Evolutionary conservation across 2,329 filamentous ascomycete genomes (phyloP).

Genomic region (Talaromyces sp.): DNA sequence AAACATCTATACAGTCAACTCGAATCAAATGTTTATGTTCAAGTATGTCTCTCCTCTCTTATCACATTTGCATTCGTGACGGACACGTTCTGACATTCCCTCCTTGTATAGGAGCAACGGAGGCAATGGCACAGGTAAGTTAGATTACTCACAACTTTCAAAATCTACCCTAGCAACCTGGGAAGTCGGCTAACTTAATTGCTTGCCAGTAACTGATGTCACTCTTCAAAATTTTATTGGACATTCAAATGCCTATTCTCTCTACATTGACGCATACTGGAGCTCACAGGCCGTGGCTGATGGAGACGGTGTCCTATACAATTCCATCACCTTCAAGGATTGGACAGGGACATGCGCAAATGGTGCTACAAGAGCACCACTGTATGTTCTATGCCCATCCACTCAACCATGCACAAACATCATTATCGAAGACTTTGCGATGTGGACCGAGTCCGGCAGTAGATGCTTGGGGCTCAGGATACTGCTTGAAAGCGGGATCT

Average conservation of each 20-base stretch:
- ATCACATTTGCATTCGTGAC: too few relatives aligned
- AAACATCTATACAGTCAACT: conserved; percentile 60
- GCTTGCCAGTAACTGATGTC: conserved; percentile 45
- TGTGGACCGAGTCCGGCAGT: conserved; percentile 42
- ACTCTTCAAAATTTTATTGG: conserved; percentile 61
- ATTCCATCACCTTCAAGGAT: conserved; percentile 56
- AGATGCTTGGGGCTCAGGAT: conserved; percentile 53
- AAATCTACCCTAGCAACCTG: background rate
- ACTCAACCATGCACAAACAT: conserved; percentile 56
- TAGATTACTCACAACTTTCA: background rate
- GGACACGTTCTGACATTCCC: too few relatives aligned
- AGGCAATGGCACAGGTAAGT: conserved; percentile 2
- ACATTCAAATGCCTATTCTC: conserved; percentile 59
- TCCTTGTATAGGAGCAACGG: background rate
- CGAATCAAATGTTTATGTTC: conserved; percentile 66
- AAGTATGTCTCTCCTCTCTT: conserved; percentile 60
- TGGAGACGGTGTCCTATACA: conserved; percentile 57
- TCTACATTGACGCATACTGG: conserved; percentile 61
- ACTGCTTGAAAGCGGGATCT: conserved; percentile 45
- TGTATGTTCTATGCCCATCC: conserved; percentile 56
- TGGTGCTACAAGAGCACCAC: conserved; percentile 53
- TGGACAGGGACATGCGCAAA: conserved; percentile 58
- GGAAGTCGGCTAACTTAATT: background rate
- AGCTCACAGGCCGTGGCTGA: conserved; percentile 38
- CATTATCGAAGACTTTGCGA: conserved; percentile 53